phyloP scores from a whole-genome alignment of 2,329 filamentous ascomycete species.

The Drechslerella stenobrocha region DNA sequence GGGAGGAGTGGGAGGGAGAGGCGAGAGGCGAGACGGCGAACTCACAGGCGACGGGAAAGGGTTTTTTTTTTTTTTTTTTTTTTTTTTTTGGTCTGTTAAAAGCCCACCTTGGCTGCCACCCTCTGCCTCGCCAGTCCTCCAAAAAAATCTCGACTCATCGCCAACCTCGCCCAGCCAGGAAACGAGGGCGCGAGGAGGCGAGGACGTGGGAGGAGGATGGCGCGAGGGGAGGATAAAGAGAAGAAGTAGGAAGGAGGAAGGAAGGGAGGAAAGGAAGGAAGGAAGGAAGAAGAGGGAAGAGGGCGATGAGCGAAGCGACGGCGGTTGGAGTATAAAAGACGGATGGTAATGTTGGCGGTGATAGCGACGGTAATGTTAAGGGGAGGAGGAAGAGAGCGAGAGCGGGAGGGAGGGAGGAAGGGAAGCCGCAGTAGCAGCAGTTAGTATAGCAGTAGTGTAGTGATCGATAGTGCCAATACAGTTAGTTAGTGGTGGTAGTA shows the following conservation, averaged over 20 bases:
- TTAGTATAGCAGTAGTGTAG: no score
- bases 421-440: no score
- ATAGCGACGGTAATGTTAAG: neutral
- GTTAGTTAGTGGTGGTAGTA: no score
- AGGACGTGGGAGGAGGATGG: constrained; percentile 14
- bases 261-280: constrained; percentile 6
- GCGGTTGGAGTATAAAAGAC: constrained; percentile 20
- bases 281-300: constrained; percentile 16
- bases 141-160: no score
- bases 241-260: neutral
- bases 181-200: neutral
- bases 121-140: no score
- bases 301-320: constrained; percentile 31
- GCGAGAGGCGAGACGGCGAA: neutral
- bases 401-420: constrained; percentile 15
- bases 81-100: no score
- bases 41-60: neutral
- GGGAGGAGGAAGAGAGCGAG: constrained; percentile 10
- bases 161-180: neutral
- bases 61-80: no score
- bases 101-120: no score
- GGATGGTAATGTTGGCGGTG: neutral
- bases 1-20: neutral
- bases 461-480: no score
- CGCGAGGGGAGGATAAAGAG: neutral